Evolutionary conservation across 1,139 yeast genomes (phyloP), one percentile per base, ranked within the genome.

Genomic region (Yamadazyma aaseri): DNA sequence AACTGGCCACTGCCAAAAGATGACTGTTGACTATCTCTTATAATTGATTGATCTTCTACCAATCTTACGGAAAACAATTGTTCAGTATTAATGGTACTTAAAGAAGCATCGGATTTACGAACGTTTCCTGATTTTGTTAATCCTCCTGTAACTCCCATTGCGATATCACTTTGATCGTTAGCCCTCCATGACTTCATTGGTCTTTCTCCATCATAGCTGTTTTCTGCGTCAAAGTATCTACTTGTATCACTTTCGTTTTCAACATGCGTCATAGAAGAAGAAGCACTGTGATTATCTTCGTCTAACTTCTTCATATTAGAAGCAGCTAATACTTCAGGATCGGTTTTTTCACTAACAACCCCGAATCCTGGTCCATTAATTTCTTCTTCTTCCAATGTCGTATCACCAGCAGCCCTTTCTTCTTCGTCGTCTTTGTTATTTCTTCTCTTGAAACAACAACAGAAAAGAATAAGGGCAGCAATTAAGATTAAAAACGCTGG

Each of bases 61-160:
- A 86, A 64, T 49, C 90, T 74, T 25, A 92, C 87, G 7, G 89
- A 83, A 51, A 87, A 73, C 30, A 89, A 68, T 56, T 87, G 94
- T 38, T 82, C 89, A 0, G 96, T 86, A 31, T 92, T 81, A 17
- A 89, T 92, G 0, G 96, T 87, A 22, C 92, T 90, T 44, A 85
- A 53, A 1, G 96, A 85, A 21, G 75, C 76, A 39, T 78, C 69
- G 13, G 94, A 84, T 32, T 76, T 47, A 47, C 73, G 60, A 20
- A 51, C 44, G 14, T 49, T 45, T 18, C 51, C 48, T 18, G 42
- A 36, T 35, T 50, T 52, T 23, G 52, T 50, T 18, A 43, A 40
- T 3, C 46, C 46, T 20, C 38, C 34, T 11, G 32, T 29, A 12
- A 41, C 49, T 15, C 33, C 38, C 26, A 36, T 36, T 10, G 51